These are phyloP conservation scores for Metschnikowia cubensis DNA, from an alignment of 805 yeast species.

Conservation along the genomic window DNA sequence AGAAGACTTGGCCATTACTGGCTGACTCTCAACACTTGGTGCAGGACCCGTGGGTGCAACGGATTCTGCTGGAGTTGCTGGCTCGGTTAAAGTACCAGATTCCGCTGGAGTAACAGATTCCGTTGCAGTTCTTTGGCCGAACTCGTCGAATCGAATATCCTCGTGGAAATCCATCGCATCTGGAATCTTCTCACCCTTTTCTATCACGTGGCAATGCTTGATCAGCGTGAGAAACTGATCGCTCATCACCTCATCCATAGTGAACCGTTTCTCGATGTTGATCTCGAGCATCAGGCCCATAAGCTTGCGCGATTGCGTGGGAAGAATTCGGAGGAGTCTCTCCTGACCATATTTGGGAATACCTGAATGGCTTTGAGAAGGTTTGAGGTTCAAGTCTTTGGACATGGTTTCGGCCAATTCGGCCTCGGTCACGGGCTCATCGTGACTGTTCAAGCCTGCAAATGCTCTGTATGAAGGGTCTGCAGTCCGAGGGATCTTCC, in stretches of 20 bases:
- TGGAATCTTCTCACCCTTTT: conserved; percentile 10
- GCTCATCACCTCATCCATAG: conserved; percentile 51
- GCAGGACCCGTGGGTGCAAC: not conserved
- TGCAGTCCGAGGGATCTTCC: conserved; percentile 83
- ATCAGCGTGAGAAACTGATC: conserved; percentile 60
- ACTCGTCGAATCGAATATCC: not conserved
- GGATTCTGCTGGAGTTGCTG: conserved; percentile 1
- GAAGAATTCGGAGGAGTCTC: conserved; percentile 66
- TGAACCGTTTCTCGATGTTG: conserved; percentile 53
- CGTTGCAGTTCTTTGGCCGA: conserved; percentile 2
- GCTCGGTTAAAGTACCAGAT: not conserved
- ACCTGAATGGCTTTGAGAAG: conserved; percentile 5
- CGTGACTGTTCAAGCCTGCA: conserved; percentile 16
- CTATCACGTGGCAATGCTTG: conserved; percentile 45
- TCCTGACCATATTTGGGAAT: conserved; percentile 55
- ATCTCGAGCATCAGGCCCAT: conserved; percentile 63
- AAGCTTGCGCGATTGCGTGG: conserved; percentile 57
- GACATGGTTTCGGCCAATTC: conserved; percentile 12
- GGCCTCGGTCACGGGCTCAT: conserved; percentile 12
- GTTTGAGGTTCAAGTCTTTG: conserved; percentile 11
- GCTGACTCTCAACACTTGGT: not conserved
- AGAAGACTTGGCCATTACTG: not conserved
- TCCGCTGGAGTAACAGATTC: conserved; percentile 6
- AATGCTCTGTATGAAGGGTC: conserved; percentile 77
- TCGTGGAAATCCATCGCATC: conserved; percentile 4